Percentiles rank a stretch among this genome's conserved stretches.
phyloP scores from a whole-genome alignment of 768 basidiomycete genomes.

The Boletus vermiculosoides region DNA sequence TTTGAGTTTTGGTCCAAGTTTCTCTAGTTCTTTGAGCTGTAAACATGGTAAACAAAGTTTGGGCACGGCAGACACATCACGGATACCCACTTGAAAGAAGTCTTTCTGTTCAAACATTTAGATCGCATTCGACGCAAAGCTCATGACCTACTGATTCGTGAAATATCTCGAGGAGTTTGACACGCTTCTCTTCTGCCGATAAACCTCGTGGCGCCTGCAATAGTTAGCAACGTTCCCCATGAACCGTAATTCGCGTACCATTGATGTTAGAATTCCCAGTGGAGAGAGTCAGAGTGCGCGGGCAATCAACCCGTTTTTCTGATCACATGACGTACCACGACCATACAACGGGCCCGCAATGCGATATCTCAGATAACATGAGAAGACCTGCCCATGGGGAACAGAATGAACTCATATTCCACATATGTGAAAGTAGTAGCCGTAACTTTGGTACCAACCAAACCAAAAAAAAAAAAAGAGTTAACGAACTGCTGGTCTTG shows the following conservation, averaged over 20 bases:
- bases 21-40: conserved; percentile 90
- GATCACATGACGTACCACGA: conserved; percentile 29
- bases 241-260: conserved; percentile 16
- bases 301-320: not conserved
- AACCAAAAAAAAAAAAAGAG: conserved; percentile 28
- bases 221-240: not conserved
- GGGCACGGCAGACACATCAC: not conserved
- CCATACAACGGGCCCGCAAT: not conserved
- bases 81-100: conserved; percentile 61
- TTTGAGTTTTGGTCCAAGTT: conserved; percentile 83
- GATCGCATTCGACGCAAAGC: not conserved
- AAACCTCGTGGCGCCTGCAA: conserved; percentile 76
- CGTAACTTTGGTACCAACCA: conserved; percentile 16
- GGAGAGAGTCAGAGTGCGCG: not conserved
- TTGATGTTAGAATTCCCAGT: conserved; percentile 4
- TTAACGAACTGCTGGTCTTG: conserved; percentile 10
- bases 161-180: conserved; percentile 88
- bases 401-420: conserved; percentile 29
- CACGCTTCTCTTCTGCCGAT: conserved; percentile 86
- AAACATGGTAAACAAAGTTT: not conserved
- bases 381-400: not conserved
- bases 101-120: conserved; percentile 55
- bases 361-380: not conserved
- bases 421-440: conserved; percentile 14
- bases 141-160: conserved; percentile 69